Conservation (phyloP, 257 asterid species). For the Nicotiana attenuata region DNA sequence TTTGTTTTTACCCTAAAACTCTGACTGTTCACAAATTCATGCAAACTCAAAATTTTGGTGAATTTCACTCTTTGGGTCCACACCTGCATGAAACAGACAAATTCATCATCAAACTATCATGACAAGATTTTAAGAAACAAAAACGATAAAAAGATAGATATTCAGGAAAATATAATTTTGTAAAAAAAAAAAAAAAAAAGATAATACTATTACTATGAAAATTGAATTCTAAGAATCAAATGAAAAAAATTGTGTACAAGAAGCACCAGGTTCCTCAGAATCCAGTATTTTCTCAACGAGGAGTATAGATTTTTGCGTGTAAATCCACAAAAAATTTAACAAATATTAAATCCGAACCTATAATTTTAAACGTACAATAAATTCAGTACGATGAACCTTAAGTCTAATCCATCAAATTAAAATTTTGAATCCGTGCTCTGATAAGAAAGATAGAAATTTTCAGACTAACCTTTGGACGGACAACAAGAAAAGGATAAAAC, state of each 20-base stretch:
- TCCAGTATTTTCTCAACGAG: no score
- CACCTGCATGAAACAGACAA: constrained; percentile 28
- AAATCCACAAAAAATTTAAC: no score
- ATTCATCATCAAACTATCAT: constrained; percentile 8
- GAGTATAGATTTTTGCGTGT: no score
- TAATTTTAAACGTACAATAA: no score
- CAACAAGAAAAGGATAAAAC: background rate
- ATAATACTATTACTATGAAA: background rate
- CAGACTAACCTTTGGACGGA: background rate
- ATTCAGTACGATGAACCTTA: no score
- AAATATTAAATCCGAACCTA: no score
- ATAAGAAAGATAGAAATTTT: background rate
- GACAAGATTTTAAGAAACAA: background rate
- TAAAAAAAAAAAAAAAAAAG: no score
- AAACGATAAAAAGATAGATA: background rate
- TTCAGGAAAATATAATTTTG: no score
- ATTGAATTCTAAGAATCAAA: background rate
- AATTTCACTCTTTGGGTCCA: constrained; percentile 42
- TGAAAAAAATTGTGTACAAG: background rate
- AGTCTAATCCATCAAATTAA: no score
- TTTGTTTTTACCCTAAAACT: constrained; percentile 18
- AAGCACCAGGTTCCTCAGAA: no score
- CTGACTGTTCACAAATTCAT: constrained; percentile 23
- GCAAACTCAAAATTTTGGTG: constrained; percentile 20
- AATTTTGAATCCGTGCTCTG: no score